Evolutionary conservation across 1,284 basidiomycete genomes (phyloP).

Genomic region (Rhodotorula sp.): DNA sequence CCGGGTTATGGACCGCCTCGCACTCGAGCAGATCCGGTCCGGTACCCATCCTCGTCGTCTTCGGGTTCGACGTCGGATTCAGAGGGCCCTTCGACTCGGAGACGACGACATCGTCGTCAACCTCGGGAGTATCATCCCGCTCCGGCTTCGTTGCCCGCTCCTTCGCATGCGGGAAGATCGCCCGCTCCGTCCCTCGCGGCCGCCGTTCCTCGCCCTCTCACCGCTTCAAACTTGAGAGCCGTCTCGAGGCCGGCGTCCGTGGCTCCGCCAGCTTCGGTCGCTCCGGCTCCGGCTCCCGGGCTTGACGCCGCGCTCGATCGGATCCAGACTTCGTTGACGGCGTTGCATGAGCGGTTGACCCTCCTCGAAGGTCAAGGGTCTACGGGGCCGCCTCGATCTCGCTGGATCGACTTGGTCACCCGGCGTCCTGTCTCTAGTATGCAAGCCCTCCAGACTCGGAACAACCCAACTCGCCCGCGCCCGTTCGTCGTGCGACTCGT

Average conservation of each 20-base stretch:
- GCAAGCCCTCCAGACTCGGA: not conserved
- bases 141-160: not conserved
- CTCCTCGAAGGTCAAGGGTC: slow-evolving; percentile 58
- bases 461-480: not conserved
- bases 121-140: slow-evolving; percentile 8
- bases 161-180: not conserved
- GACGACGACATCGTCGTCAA: not conserved
- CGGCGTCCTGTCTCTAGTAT: no score
- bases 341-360: slow-evolving; percentile 82
- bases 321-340: slow-evolving; percentile 83
- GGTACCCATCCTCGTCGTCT: not conserved
- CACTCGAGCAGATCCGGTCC: slow-evolving; percentile 15
- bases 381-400: not conserved
- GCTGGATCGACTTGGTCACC: not conserved
- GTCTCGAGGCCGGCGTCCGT: not conserved
- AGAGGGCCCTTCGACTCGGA: not conserved
- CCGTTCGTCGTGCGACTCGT: not conserved
- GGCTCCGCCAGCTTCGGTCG: not conserved
- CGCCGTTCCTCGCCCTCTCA: not conserved
- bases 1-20: slow-evolving; percentile 38
- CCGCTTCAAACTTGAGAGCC: slow-evolving; percentile 3
- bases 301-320: slow-evolving; percentile 72
- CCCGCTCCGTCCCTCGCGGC: not conserved
- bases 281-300: slow-evolving; percentile 26
- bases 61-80: not conserved